Percentiles rank a stretch among this genome's conserved stretches.
phyloP scores from a whole-genome alignment of 139 green algal genomes.

The Raphidocelis subcapitata region DNA sequence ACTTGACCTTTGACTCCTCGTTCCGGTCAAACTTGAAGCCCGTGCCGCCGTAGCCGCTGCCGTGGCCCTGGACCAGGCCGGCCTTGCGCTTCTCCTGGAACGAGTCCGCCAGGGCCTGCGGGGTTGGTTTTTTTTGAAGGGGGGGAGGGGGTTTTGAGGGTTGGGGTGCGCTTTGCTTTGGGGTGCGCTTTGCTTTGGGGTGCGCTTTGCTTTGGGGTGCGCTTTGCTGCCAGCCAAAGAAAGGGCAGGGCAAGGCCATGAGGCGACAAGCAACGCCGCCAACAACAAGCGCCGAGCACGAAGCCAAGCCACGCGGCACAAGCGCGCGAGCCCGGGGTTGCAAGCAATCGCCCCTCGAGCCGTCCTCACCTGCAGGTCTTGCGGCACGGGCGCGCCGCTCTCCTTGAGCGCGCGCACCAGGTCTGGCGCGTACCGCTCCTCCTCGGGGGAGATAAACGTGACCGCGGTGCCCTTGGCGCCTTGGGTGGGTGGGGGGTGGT shows the following conservation, averaged over 20 bases:
- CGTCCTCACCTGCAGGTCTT: constrained; percentile 48
- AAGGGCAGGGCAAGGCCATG: no score
- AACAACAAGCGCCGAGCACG: background rate
- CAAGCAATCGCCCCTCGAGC: background rate
- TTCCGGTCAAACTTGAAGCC: constrained; percentile 96
- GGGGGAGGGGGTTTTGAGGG: no score
- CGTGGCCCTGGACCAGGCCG: constrained; percentile 72
- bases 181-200: background rate
- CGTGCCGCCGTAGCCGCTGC: constrained; percentile 87
- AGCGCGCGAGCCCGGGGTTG: background rate
- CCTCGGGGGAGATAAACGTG: constrained; percentile 92
- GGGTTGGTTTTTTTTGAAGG: no score
- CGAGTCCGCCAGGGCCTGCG: constrained; percentile 71
- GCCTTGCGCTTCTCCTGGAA: constrained; percentile 82
- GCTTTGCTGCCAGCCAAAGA: no score
- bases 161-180: background rate
- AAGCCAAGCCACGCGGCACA: background rate
- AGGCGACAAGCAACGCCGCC: background rate
- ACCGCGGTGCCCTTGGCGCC: constrained; percentile 91
- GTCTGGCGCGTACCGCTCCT: constrained; percentile 93
- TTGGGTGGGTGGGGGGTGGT: no score
- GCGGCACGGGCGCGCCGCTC: constrained; percentile 69
- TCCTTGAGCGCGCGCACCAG: constrained; percentile 93
- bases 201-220: background rate
- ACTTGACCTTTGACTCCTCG: constrained; percentile 73